Evolutionary conservation across 768 basidiomycete species (phyloP).

Genomic region (Lyophyllum shimeji): DNA sequence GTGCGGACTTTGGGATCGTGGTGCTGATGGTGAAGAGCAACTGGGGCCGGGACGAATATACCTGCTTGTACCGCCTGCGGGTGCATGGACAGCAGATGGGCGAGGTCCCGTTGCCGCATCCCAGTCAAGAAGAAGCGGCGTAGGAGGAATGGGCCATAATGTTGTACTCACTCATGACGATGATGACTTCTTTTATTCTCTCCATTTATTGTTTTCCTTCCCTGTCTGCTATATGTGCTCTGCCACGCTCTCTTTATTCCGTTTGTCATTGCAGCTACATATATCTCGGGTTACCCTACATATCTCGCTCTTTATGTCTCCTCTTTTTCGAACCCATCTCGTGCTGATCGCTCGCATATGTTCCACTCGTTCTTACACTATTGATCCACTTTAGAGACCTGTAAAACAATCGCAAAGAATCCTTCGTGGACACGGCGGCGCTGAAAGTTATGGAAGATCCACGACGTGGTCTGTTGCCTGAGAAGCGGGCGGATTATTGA

Average conservation of each 20-base stretch:
- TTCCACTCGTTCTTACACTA: constrained; percentile 5
- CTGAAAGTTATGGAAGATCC: background rate
- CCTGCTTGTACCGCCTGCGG: constrained; percentile 86
- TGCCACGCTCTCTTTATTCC: constrained; percentile 9
- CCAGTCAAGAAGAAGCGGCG: constrained; percentile 26
- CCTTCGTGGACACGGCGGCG: background rate
- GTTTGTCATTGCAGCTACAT: constrained; percentile 6
- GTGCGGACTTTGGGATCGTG: constrained; percentile 83
- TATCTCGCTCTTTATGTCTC: constrained; percentile 6
- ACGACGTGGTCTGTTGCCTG: background rate
- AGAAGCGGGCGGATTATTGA: too few species aligned
- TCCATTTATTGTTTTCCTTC: constrained; percentile 9
- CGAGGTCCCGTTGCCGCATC: constrained; percentile 36
- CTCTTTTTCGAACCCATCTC: background rate
- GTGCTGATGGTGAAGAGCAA: constrained; percentile 79
- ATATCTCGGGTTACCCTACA: constrained; percentile 3
- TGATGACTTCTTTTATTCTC: constrained; percentile 9
- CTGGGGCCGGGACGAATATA: constrained; percentile 82
- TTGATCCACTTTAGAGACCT: constrained; percentile 6
- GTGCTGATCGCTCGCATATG: background rate
- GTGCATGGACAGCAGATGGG: constrained; percentile 67
- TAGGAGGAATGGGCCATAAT: constrained; percentile 5
- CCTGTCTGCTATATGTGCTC: background rate
- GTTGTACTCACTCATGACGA: constrained; percentile 5
- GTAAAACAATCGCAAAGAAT: constrained; percentile 8